Evolutionary conservation across 2,329 filamentous ascomycete species (phyloP), one percentile per base, ranked within the genome.

Genomic region (Aspergillus nomiae): DNA sequence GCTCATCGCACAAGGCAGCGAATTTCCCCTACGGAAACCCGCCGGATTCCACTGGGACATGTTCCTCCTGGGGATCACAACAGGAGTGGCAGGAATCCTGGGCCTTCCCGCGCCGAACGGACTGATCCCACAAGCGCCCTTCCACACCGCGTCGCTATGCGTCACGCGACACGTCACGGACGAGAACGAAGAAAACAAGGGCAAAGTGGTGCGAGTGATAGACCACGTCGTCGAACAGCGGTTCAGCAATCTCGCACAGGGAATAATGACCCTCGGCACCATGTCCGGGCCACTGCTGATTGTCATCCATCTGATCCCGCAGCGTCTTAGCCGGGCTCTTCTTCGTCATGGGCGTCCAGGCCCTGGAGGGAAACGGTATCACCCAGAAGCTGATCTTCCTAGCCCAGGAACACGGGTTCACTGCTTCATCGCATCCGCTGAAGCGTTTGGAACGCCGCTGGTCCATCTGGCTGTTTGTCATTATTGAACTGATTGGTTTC

Each of bases 21-120:
- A 94, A 72, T 94, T 92, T 66, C 91, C 91, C 1, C 86, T 94
- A 12, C 85, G 86, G 26, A 94, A 94, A 72, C 91, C 92, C 3
- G 90, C 91, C 51, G 91, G 91, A 16, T 94, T 94, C 73, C 91
- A 94, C 78, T 94, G 91, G 91, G 91, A 94, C 70, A 77, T 94
- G 45, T 94, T 93, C 78, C 86, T 94, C 34, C 87, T 94, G 0
- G 92, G 92, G 5, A 80, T 92, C 32, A 94, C 91, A 1, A 94
- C 91, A 0, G 90, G 89, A 56, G 78, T 94, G 1, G 89, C 90
- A 3, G 91, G 91, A 12, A 82, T 94, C 30, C 82, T 94, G 16
- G 91, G 92, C 19, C 84, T 94, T 12, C 92, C 91, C 1, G 92
- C 92, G 68, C 92, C 92, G 58, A 94, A 94, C 74, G 91, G 91